These are phyloP conservation scores for Andrographis paniculata DNA, from an alignment of 305 asterid species.

Conservation along the genomic window DNA sequence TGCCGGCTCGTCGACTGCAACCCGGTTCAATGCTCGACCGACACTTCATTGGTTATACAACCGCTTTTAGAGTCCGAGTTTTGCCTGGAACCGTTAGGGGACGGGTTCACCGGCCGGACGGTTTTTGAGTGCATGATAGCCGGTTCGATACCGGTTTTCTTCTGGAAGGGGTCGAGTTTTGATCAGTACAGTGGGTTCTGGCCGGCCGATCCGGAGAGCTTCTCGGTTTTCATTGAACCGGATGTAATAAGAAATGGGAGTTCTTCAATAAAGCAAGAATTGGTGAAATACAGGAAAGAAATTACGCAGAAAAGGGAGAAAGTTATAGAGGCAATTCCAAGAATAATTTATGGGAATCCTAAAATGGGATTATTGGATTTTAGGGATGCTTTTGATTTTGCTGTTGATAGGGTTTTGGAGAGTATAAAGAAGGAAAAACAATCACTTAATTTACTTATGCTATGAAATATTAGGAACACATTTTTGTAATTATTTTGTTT, in stretches of 20 bases:
- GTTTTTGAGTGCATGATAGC: slow-evolving; percentile 40
- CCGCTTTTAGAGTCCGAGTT: slow-evolving; percentile 28
- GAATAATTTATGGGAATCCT: slow-evolving; percentile 32
- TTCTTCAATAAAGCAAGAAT: slow-evolving; percentile 26
- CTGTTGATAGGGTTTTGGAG: slow-evolving; percentile 42
- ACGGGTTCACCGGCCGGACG: slow-evolving; percentile 33
- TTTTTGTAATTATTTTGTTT: too few species aligned
- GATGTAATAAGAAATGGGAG: slow-evolving; percentile 43
- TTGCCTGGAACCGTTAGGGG: slow-evolving; percentile 42
- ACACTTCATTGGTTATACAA: slow-evolving; percentile 17
- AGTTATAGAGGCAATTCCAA: slow-evolving; percentile 50
- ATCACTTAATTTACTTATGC: too few species aligned
- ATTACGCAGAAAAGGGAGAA: slow-evolving; percentile 47
- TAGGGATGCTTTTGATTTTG: slow-evolving; percentile 58
- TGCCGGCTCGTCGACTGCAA: slow-evolving; percentile 33
- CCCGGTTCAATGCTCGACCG: slow-evolving; percentile 21
- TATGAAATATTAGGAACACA: too few species aligned
- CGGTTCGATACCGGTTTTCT: slow-evolving; percentile 53
- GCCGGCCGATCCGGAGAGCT: slow-evolving; percentile 55
- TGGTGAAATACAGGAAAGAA: slow-evolving; percentile 36
- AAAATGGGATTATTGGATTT: slow-evolving; percentile 22
- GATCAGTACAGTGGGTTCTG: slow-evolving; percentile 63
- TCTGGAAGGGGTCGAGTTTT: slow-evolving; percentile 58
- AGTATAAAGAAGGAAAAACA: slow-evolving; percentile 30
- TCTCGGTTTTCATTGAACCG: slow-evolving; percentile 57